Base-by-base conservation (phyloP, 257 asterid genomes). In the Nicotiana otophora region DNA sequence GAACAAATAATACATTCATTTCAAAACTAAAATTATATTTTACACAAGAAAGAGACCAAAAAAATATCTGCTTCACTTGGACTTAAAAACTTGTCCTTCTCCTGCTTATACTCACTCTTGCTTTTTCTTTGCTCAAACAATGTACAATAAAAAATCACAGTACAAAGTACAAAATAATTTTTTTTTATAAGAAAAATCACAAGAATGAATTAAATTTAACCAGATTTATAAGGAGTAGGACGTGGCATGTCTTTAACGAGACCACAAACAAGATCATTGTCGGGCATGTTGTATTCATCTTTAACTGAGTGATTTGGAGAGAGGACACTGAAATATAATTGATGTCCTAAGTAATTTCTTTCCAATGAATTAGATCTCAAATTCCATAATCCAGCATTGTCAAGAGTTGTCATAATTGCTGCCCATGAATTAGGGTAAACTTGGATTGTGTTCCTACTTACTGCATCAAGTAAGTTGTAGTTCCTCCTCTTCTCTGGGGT, bases 361-460 rank as follows among this genome's bases (percentile, higher is more conserved):
- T 89, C 96, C 30, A 87, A 34, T 5, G 81, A 3, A 5, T 48
- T 30, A 2, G 94, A 82, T 62, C 93, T 86, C 62, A 92, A 17
- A 61, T 86, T 92, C 96, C 96, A 92, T 91, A 92, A 80, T 6
- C 96, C 96, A 10, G 91, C 91, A 55, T 92, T 92, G 85, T 90
- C 96, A 85, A 90, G 30, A 1, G 96, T 88, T 1, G 87, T 67
- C 92, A 90, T 84, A 4, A 90, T 4, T 1, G 91, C 94, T 17
- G 94, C 90, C 92, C 94, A 90, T 15, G 89, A 82, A 0, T 87
- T 85, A 4, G 94, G 94, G 42, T 92, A 92, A 0, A 92, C 93
- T 26, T 92, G 92, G 81, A 92, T 86, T 14, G 92, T 90, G 86
- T 92, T 77, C 75, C 92, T 82, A 83, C 91, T 90, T 28, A 90